phyloP scores from a whole-genome alignment of 1,139 yeast species.

The Zygotorulaspora mrakii region DNA sequence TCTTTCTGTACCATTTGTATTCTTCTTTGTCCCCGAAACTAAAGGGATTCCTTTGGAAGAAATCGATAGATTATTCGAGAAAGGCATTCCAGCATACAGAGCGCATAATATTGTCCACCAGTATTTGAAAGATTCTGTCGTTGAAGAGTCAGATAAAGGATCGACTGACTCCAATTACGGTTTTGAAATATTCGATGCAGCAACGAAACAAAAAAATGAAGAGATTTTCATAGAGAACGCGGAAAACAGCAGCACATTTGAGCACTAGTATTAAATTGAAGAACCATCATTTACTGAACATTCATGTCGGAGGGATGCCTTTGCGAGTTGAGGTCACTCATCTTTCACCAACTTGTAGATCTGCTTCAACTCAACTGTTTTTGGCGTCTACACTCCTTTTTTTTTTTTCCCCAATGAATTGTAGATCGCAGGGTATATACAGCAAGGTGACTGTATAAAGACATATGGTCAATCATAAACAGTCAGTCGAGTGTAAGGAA shows the following conservation, averaged over 20 bases:
- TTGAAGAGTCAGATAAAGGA: conserved; percentile 1
- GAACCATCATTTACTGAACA: too few species aligned
- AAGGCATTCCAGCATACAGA: conserved; percentile 28
- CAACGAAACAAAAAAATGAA: neutral
- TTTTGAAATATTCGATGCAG: conserved; percentile 1
- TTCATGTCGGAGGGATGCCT: too few species aligned
- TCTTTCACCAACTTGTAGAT: too few species aligned
- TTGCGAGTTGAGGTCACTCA: too few species aligned
- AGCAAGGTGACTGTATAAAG: too few species aligned
- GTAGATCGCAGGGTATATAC: too few species aligned
- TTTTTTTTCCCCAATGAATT: too few species aligned
- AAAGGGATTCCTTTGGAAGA: conserved; percentile 68
- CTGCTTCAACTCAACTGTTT: too few species aligned
- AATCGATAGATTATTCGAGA: conserved; percentile 54
- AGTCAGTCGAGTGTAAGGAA: too few species aligned
- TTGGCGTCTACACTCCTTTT: too few species aligned
- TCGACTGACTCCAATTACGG: conserved; percentile 1
- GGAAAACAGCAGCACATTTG: neutral
- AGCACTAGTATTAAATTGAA: too few species aligned
- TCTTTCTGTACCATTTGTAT: conserved; percentile 48
- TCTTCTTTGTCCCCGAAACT: conserved; percentile 65
- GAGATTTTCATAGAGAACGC: neutral
- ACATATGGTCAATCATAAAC: too few species aligned
- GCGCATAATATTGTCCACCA: conserved; percentile 10
- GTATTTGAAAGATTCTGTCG: conserved; percentile 7